Evolutionary conservation across 2,329 filamentous ascomycete genomes (phyloP).

Genomic region (Paecilomyces dactylethromorphus): DNA sequence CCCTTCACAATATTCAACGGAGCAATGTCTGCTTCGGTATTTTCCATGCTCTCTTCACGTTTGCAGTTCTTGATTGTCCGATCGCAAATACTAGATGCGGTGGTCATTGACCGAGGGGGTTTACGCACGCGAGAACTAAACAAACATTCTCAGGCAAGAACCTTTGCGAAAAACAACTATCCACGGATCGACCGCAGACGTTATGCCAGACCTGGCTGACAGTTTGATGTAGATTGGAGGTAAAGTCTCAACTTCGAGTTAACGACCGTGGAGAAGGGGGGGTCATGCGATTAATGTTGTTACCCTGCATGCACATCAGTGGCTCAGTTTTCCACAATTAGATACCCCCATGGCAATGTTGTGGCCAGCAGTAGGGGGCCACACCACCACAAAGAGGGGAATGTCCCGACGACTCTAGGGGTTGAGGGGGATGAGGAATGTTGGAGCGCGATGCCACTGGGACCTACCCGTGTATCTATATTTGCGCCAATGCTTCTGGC

Average conservation of each 20-base stretch:
- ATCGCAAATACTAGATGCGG: conserved; percentile 6
- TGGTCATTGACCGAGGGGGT: conserved; percentile 24
- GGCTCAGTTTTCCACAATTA: conserved; percentile 3
- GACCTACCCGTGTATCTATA: background rate
- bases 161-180: background rate
- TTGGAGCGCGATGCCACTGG: background rate
- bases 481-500: background rate
- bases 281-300: background rate
- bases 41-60: conserved; percentile 21
- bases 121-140: conserved; percentile 4
- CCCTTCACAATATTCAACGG: conserved; percentile 33
- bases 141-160: conserved; percentile 1
- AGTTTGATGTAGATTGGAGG: background rate
- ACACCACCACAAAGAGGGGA: conserved; percentile 9
- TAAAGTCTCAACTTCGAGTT: background rate
- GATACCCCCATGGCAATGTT: conserved; percentile 3
- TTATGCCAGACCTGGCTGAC: background rate
- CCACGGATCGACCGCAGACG: background rate
- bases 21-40: conserved; percentile 29
- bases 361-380: background rate
- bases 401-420: conserved; percentile 19
- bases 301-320: background rate
- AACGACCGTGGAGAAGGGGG: background rate
- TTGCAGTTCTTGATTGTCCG: background rate
- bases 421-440: conserved; percentile 10